Conservation (phyloP, 176 grass and related monocot species). For the Avena atlantica region DNA sequence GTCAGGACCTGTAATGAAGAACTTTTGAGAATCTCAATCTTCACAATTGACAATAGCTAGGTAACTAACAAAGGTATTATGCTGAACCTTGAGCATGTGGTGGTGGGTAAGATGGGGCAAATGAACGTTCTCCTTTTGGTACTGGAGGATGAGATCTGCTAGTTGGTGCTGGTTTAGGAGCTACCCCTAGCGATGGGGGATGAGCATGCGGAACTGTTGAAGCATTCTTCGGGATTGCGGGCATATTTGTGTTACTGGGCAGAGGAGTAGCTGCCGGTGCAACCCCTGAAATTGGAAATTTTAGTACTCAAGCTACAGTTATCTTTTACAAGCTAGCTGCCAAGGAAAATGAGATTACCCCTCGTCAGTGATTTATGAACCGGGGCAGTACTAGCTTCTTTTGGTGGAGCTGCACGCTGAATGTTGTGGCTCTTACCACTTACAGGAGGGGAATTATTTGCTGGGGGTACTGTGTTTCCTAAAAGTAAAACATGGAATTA, state of each 20-base stretch:
- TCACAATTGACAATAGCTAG: slow-evolving; percentile 14
- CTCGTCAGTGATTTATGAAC: slow-evolving; percentile 53
- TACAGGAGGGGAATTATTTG: slow-evolving; percentile 45
- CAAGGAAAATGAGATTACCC: slow-evolving; percentile 50
- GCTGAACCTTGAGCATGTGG: slow-evolving; percentile 60
- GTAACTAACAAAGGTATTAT: background rate
- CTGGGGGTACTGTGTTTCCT: slow-evolving; percentile 53
- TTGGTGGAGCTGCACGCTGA: slow-evolving; percentile 60
- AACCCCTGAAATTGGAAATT: slow-evolving; percentile 48
- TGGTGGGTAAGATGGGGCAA: slow-evolving; percentile 58
- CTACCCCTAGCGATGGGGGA: slow-evolving; percentile 46
- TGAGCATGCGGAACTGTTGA: slow-evolving; percentile 51
- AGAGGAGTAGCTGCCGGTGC: slow-evolving; percentile 67
- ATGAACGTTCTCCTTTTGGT: slow-evolving; percentile 38
- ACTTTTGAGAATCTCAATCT: slow-evolving; percentile 41
- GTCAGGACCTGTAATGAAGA: slow-evolving; percentile 32
- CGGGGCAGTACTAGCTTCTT: slow-evolving; percentile 41
- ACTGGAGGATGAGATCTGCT: slow-evolving; percentile 44
- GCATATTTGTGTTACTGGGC: slow-evolving; percentile 57
- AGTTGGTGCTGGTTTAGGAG: slow-evolving; percentile 55
- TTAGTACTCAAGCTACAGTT: slow-evolving; percentile 35
- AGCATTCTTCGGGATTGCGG: slow-evolving; percentile 56
- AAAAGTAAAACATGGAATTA: slow-evolving; percentile 44
- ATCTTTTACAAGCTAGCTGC: slow-evolving; percentile 10
- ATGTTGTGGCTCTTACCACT: slow-evolving; percentile 40